Conservation (phyloP, 1,284 basidiomycete genomes). For the Naganishia sp. region DNA sequence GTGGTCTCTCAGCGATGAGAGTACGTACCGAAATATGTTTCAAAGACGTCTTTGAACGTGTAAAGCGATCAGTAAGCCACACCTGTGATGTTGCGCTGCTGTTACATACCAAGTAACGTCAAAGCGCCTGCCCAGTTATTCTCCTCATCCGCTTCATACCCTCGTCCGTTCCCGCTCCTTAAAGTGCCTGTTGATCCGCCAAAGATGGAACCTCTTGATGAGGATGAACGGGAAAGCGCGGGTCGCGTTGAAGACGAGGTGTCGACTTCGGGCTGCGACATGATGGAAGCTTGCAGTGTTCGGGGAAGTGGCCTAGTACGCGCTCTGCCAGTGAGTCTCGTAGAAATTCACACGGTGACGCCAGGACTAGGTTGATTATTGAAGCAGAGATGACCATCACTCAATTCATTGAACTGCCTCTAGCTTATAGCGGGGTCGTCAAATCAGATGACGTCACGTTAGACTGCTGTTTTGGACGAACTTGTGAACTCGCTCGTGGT, state of each 20-base stretch:
- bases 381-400: too few relatives aligned
- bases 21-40: slow-evolving; percentile 52
- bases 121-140: slow-evolving; percentile 41
- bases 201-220: slow-evolving; percentile 5
- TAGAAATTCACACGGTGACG: too few relatives aligned
- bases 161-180: slow-evolving; percentile 13
- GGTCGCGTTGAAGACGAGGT: slow-evolving; percentile 3
- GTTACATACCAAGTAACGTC: slow-evolving; percentile 45
- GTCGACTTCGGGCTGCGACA: slow-evolving; percentile 13
- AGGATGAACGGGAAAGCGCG: slow-evolving; percentile 10
- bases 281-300: neutral
- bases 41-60: slow-evolving; percentile 47
- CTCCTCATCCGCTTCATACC: slow-evolving; percentile 32
- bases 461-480: too few relatives aligned
- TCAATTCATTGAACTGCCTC: too few relatives aligned
- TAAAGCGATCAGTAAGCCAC: slow-evolving; percentile 35
- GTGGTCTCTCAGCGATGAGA: neutral
- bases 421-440: too few relatives aligned
- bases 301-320: neutral
- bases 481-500: too few relatives aligned
- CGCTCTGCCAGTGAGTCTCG: neutral
- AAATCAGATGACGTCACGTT: too few relatives aligned
- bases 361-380: too few relatives aligned
- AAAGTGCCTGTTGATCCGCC: neutral
- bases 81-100: neutral